Evolutionary conservation across 1,284 basidiomycete species (phyloP), one percentile per base, ranked within the genome.

Genomic region (Papiliotrema nemorosa): DNA sequence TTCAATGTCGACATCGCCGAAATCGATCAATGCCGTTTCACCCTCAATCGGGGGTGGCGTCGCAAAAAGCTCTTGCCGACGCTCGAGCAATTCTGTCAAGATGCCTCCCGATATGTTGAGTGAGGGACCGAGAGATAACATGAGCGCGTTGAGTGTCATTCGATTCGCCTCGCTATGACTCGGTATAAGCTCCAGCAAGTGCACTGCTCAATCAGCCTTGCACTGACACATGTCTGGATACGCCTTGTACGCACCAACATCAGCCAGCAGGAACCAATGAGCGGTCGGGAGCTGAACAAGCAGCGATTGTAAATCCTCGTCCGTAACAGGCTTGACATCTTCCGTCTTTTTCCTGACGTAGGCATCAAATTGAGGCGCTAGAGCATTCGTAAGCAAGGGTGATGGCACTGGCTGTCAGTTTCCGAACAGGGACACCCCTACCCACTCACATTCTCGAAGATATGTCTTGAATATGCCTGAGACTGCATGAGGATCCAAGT

Each of bases 401-500:
- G 88, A 84, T 1, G 90, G 90, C 26, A 93, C 89, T 92, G 60
- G 27, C 10, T 5, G 24, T 56, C 41, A 52, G 42, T n/a, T n/a
- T n/a, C 47, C 2, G 36, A 12, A 33, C 24, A 13, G 16, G 21
- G 13, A 35, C 16, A 44, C 2, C 39, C 13, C 25, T 24, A 20
- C 13, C 16, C 2, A 73, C 77, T 59, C 51, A 78, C 77, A 58
- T 62, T 79, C 77, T 52, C 79, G 64, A 22, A 80, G 59, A 58
- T 76, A 80, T 16, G 73, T 67, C 58, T 79, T 79, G 67, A 78
- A 79, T 18, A 77, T 78, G 34, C 88, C 89, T 29, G 92, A 84
- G 14, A 97, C 90, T 1, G 90, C 88, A 66, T 94, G 90, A 33
- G 90, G 90, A 68, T 94, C 90, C 27, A 94, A 76, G 12, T 49